Evolutionary conservation across 106 monocot species (phyloP).

Genomic region (Dioscorea zingiberensis): DNA sequence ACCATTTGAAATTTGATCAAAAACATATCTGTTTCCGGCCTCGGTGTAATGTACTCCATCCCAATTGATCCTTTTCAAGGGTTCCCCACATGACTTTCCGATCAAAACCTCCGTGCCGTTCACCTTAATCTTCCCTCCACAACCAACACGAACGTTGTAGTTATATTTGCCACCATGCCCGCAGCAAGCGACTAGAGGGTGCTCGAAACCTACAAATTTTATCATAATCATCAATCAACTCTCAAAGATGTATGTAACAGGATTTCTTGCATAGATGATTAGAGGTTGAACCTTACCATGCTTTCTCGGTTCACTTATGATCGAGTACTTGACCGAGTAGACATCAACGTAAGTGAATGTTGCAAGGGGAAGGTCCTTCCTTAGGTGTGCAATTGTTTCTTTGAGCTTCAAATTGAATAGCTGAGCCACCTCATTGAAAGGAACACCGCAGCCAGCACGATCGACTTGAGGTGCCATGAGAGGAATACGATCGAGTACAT

Average conservation of each 20-base stretch:
- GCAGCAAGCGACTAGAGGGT: slow-evolving; percentile 58
- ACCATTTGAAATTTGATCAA: slow-evolving; percentile 31
- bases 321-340: slow-evolving; percentile 66
- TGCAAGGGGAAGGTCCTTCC: slow-evolving; percentile 52
- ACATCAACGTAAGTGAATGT: slow-evolving; percentile 84
- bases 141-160: slow-evolving; percentile 29
- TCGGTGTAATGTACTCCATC: slow-evolving; percentile 51
- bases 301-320: slow-evolving; percentile 46
- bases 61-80: slow-evolving; percentile 30
- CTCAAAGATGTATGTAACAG: neutral
- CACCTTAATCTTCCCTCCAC: slow-evolving; percentile 30
- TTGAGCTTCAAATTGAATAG: slow-evolving; percentile 69
- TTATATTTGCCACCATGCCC: slow-evolving; percentile 72
- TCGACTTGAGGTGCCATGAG: slow-evolving; percentile 32
- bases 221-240: neutral
- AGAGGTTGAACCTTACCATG: slow-evolving; percentile 32
- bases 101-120: slow-evolving; percentile 38
- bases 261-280: neutral
- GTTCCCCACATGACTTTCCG: slow-evolving; percentile 37
- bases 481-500: slow-evolving; percentile 38
- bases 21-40: slow-evolving; percentile 37
- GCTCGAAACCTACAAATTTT: slow-evolving; percentile 31
- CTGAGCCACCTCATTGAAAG: slow-evolving; percentile 66
- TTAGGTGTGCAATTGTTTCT: slow-evolving; percentile 45
- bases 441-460: slow-evolving; percentile 45